Conservation (phyloP, 441 rosid genomes). For the Bruguiera hainesii region DNA sequence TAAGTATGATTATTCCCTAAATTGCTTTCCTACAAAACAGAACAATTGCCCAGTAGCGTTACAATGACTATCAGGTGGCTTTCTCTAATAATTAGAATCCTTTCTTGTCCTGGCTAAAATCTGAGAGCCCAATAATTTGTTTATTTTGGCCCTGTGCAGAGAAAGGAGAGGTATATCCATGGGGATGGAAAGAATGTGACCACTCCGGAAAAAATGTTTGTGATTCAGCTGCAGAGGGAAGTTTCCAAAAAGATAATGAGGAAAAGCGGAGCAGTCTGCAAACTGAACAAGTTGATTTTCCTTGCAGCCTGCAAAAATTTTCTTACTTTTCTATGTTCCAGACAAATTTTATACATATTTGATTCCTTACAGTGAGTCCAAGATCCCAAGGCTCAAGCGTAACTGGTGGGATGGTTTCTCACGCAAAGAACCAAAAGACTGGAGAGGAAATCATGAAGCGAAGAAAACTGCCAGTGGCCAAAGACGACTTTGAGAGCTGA, state of each 20-base stretch:
- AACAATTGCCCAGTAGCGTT: too few relatives aligned
- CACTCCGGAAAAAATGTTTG: slow-evolving; percentile 56
- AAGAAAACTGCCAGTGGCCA: slow-evolving; percentile 50
- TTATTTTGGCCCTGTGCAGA: slow-evolving; percentile 36
- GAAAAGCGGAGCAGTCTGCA: slow-evolving; percentile 40
- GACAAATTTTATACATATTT: neutral
- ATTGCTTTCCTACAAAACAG: too few relatives aligned
- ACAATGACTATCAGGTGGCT: neutral
- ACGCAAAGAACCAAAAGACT: slow-evolving; percentile 32
- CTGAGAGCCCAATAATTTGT: neutral
- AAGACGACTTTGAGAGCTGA: slow-evolving; percentile 68
- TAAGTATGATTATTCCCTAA: neutral
- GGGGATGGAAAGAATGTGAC: slow-evolving; percentile 99
- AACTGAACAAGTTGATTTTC: slow-evolving; percentile 53
- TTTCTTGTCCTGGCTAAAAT: neutral
- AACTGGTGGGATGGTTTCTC: slow-evolving; percentile 27
- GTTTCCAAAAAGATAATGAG: slow-evolving; percentile 32
- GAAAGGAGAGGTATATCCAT: slow-evolving; percentile 65
- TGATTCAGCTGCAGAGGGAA: slow-evolving; percentile 45
- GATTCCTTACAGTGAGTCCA: slow-evolving; percentile 34
- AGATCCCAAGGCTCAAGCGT: slow-evolving; percentile 36
- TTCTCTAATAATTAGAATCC: neutral
- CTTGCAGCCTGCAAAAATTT: neutral
- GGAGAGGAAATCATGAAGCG: slow-evolving; percentile 60
- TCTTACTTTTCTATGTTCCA: slow-evolving; percentile 2